Base-by-base conservation (phyloP, 2,329 filamentous ascomycete species). In the Pseudocercospora vitis region DNA sequence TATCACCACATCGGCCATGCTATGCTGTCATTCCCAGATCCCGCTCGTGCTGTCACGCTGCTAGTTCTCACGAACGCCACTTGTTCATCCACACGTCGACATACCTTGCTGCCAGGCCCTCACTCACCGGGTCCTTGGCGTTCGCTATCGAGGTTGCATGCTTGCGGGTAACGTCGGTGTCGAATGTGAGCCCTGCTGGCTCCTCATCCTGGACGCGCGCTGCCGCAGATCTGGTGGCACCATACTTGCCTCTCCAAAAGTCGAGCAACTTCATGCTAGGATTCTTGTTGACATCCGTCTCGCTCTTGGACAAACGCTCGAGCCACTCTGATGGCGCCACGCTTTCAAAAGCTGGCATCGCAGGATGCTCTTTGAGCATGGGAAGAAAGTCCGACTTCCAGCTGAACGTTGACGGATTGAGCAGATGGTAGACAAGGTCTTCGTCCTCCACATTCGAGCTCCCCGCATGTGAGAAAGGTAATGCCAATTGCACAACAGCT, bases 371-470 rank as follows among this genome's bases (percentile, higher is more conserved):
- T 56, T 21, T 11, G 3, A 69, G 52, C 1, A 52, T 52, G 3
- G 66, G 61, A 2, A 65, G 49, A 1, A 70, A 48, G 2, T 61
- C 31, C 18, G 45, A 26, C 7, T 45, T 55, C 61, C 65, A 69
- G 35, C 51, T 55, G 45, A 61, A 59, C 2, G 56, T 59, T 2
- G 55, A 26, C 11, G 65, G 63, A 31, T 69, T 68, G 33, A 69
- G 58, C 8, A 85, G 68, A 37, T 62, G 61, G 32, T 62, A 60
- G 21, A 63, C 61, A 7, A 59, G 39, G 14, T 63, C 57, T n/a
- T 53, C 50, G 4, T 65, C 55, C 3, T 33, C 33, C n/a, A n/a
- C n/a, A n/a, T n/a, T n/a, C 28, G 6, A 28, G 16, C 3, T 29
- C 12, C 16, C 24, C 8, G 28, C 9, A 14, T 18, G 19, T 19